These are phyloP conservation scores for Suhomyces bribrorum DNA, from an alignment of 1,139 yeast genomes.

Conservation along the genomic window DNA sequence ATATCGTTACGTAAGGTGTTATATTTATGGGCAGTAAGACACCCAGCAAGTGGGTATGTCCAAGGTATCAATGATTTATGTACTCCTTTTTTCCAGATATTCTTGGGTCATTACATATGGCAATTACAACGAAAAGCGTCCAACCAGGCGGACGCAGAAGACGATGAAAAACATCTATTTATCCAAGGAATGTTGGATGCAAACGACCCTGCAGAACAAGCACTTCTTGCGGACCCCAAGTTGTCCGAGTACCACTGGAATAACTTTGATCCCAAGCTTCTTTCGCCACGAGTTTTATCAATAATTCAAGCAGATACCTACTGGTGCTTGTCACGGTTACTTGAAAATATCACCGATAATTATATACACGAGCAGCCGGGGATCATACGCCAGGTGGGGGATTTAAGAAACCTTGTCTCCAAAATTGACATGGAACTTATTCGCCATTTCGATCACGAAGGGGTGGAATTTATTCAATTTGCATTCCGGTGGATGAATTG, in stretches of 20 bases:
- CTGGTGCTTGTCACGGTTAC: conserved; percentile 89
- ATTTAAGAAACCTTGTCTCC: conserved; percentile 71
- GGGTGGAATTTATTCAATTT: conserved; percentile 90
- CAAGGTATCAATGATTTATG: conserved; percentile 96
- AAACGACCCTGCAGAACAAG: conserved; percentile 30
- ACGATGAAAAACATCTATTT: conserved; percentile 30
- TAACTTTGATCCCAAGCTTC: conserved; percentile 59
- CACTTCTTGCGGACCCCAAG: conserved; percentile 30
- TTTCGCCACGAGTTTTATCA: conserved; percentile 50
- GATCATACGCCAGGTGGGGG: conserved; percentile 84
- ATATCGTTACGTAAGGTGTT: conserved; percentile 75
- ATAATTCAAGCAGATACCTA: conserved; percentile 88
- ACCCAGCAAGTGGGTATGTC: conserved; percentile 98
- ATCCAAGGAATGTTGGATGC: conserved; percentile 40
- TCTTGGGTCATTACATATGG: conserved; percentile 68
- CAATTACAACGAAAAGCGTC: conserved; percentile 34
- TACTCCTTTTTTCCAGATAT: conserved; percentile 92
- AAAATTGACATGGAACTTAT: conserved; percentile 77
- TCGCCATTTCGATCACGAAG: conserved; percentile 74
- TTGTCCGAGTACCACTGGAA: conserved; percentile 30
- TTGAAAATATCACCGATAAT: conserved; percentile 94
- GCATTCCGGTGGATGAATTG: conserved; percentile 99
- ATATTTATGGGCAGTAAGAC: conserved; percentile 94
- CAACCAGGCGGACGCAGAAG: conserved; percentile 22
- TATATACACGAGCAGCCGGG: conserved; percentile 99